A percentile compares a stretch with the other conserved stretches of the same genome.
Conservation (phyloP, 352 stramenopile species). For the Pythium scleroteichum region DNA sequence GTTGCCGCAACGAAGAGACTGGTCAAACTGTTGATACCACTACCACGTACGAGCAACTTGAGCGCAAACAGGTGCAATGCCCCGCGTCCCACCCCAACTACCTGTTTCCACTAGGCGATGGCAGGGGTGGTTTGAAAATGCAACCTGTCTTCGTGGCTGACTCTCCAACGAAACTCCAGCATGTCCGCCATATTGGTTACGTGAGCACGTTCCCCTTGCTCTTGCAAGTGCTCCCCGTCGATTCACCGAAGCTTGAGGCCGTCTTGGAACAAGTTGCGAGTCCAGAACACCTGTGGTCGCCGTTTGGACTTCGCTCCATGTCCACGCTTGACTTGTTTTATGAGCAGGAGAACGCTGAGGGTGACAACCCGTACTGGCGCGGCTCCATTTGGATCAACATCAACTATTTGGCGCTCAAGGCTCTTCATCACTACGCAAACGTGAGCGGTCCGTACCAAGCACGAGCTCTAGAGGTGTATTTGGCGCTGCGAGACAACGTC, state of each 20-base stretch:
- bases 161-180: conserved; percentile 54
- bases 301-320: conserved; percentile 85
- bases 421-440: conserved; percentile 77
- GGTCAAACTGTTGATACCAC: conserved; percentile 44
- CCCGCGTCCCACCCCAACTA: conserved; percentile 62
- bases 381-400: conserved; percentile 94
- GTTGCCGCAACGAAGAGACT: conserved; percentile 57
- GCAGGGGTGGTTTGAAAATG: conserved; percentile 68
- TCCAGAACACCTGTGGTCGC: conserved; percentile 71
- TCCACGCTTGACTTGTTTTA: conserved; percentile 86
- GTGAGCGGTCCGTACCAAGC: conserved; percentile 44
- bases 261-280: conserved; percentile 63
- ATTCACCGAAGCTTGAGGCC: conserved; percentile 63
- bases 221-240: conserved; percentile 63
- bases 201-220: conserved; percentile 87
- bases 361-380: conserved; percentile 92
- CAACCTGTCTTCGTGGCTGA: conserved; percentile 69
- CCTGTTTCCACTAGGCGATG: conserved; percentile 81
- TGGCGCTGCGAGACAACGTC: conserved; percentile 56
- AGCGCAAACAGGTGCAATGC: conserved; percentile 41
- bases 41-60: conserved; percentile 35
- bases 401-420: conserved; percentile 91
- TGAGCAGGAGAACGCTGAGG: conserved; percentile 86
- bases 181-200: conserved; percentile 86
- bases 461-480: conserved; percentile 48